Evolutionary conservation across 1,139 yeast genomes (phyloP).

Genomic region (Saccharomycopsis crataegensis): DNA sequence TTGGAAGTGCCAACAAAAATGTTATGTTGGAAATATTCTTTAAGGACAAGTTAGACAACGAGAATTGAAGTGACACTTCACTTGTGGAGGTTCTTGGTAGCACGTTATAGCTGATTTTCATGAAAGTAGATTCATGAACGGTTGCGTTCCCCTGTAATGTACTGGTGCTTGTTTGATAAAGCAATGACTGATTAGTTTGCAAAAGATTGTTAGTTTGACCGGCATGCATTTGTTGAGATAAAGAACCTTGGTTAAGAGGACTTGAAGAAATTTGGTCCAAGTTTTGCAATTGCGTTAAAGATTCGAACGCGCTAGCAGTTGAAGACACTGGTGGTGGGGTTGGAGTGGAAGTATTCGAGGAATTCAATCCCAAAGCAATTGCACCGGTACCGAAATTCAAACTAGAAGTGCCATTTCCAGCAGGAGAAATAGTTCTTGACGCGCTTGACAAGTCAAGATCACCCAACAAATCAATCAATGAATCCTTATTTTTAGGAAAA

Average conservation of each 20-base stretch:
- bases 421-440: slow-evolving; percentile 2
- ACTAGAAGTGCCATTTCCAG: slow-evolving; percentile 1
- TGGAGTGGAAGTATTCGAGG: slow-evolving; percentile 13
- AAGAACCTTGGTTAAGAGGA: slow-evolving; percentile 18
- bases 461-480: slow-evolving; percentile 36
- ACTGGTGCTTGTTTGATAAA: slow-evolving; percentile 17
- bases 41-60: slow-evolving; percentile 39
- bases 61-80: slow-evolving; percentile 38
- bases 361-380: slow-evolving; percentile 10
- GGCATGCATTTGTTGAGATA: slow-evolving; percentile 11
- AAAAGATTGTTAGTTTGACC: slow-evolving; percentile 3
- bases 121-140: slow-evolving; percentile 41
- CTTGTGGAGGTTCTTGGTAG: slow-evolving; percentile 32
- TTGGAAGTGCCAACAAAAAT: slow-evolving; percentile 80
- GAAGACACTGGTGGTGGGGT: slow-evolving; percentile 5
- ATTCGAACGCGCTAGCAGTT: slow-evolving; percentile 10
- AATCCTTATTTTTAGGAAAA: slow-evolving; percentile 21
- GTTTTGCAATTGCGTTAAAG: slow-evolving; percentile 18
- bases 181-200: slow-evolving; percentile 7
- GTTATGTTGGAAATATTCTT: slow-evolving; percentile 47
- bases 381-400: slow-evolving; percentile 12
- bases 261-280: slow-evolving; percentile 12
- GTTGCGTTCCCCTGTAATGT: slow-evolving; percentile 20
- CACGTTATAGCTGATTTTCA: slow-evolving; percentile 49
- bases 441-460: slow-evolving; percentile 37